Conservation (phyloP, 139 green algal species). For the Pleodorina starrii region DNA sequence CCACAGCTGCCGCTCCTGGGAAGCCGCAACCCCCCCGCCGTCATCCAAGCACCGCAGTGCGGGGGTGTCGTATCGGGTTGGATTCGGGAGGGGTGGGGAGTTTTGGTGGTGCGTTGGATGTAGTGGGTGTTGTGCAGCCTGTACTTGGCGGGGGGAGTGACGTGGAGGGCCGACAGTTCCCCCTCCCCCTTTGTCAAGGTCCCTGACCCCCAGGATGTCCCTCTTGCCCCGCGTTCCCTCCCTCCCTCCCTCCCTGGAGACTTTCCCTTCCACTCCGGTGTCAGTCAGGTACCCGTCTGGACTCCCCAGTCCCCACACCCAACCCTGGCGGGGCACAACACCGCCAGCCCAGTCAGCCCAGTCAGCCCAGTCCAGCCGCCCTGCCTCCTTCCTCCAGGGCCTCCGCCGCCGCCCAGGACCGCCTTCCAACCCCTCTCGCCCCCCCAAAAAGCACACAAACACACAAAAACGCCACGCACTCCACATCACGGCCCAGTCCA, state of each 20-base stretch:
- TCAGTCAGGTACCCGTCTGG: background rate
- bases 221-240: background rate
- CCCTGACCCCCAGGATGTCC: background rate
- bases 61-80: no score
- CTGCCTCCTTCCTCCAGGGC: background rate
- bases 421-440: background rate
- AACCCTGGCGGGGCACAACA: background rate
- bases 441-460: background rate
- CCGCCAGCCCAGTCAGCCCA: background rate
- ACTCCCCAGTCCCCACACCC: background rate
- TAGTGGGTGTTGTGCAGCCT: background rate
- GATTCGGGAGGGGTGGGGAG: background rate
- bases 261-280: background rate
- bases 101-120: background rate
- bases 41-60: background rate
- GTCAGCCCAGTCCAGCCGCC: background rate
- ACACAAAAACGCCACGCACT: background rate
- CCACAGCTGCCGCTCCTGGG: slow-evolving; percentile 28
- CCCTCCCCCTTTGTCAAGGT: no score
- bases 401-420: no score
- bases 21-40: no score
- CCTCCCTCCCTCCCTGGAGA: no score
- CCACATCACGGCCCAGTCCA: background rate
- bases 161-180: background rate
- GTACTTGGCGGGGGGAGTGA: background rate